phyloP scores from a whole-genome alignment of 106 monocot genomes.

The Platanthera guangdongensis region DNA sequence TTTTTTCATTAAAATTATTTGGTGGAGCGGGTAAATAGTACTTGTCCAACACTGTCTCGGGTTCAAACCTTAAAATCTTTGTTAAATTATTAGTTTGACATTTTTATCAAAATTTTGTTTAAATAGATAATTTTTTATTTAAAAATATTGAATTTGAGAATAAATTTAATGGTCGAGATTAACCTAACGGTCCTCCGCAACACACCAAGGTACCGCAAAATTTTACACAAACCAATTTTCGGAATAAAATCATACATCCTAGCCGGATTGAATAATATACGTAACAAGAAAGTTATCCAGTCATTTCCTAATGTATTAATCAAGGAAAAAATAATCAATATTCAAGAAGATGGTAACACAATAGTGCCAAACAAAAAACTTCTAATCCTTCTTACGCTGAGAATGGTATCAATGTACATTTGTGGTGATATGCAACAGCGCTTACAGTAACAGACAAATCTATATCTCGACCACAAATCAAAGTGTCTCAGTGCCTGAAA shows the following conservation, averaged over 20 bases:
- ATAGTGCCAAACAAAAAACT: not conserved
- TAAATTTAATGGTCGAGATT: too few relatives aligned
- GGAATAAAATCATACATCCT: not conserved
- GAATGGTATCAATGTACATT: conserved; percentile 43
- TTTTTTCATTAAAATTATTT: too few relatives aligned
- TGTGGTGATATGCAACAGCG: conserved; percentile 54
- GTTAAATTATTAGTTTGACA: too few relatives aligned
- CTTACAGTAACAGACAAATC: conserved; percentile 55
- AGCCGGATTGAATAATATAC: not conserved
- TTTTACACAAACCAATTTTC: not conserved
- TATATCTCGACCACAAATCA: conserved; percentile 67
- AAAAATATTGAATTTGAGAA: too few relatives aligned
- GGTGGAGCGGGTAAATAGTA: too few relatives aligned
- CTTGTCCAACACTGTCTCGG: too few relatives aligned
- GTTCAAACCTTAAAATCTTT: too few relatives aligned
- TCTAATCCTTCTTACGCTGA: conserved; percentile 46
- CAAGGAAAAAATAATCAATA: not conserved
- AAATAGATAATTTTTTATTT: too few relatives aligned
- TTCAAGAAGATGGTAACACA: not conserved
- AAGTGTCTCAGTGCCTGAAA: conserved; percentile 45
- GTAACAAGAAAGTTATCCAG: not conserved
- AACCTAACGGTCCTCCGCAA: too few relatives aligned
- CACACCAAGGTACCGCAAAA: too few relatives aligned
- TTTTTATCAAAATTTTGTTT: too few relatives aligned
- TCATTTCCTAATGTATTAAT: not conserved